Base-by-base conservation (phyloP, 1,139 yeast species). In the Meyerozyma sp. region DNA sequence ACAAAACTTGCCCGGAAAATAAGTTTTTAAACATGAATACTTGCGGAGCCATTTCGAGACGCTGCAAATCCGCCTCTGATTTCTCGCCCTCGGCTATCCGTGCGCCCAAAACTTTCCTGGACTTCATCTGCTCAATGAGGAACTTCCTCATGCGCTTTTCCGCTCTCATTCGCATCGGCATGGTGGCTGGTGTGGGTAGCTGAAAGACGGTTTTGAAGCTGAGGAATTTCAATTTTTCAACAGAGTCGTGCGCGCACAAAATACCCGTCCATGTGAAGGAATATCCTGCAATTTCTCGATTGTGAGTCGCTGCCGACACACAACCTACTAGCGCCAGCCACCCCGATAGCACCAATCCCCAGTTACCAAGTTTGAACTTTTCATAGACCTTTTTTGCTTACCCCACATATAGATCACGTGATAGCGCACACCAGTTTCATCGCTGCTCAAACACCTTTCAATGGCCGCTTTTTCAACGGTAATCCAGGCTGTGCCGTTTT, bases 1-100 rank as follows among this genome's bases (percentile, higher is more conserved):
- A 91, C 38, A 88, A 66, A 18, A 90, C 94, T 67, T 91, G 97
- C 6, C 97, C 97, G 35, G 85, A 76, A 64, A 88, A 94, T 44
- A 88, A 67, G 69, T 91, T 90, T 59, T 94, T 80, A 70, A 86
- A 91, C 42, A 89, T 65, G 59, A 76, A 88, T 23, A 91, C 85
- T 57, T 84, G 89, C 8, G 97, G 96, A 3, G 91, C 95, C 60
- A 79, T 77, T 10, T 77, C 76, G 26, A 39, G 21, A 5, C 30
- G 36, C 23, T 23, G 44, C 41, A 73, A 63, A 14, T 68, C 74
- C 38, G 56, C 49, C 28, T 58, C 57, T 3, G 68, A 55, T 53
- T 70, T 71, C 46, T 59, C 55, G 3, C 72, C 74, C 49, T 70
- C 59, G 16, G 78, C 77, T 27, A 73, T 58, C 44, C 78, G 62